Evolutionary conservation across 495 filamentous ascomycete genomes (phyloP), one percentile per base, ranked within the genome.

Genomic region (Cladorrhinum samala): DNA sequence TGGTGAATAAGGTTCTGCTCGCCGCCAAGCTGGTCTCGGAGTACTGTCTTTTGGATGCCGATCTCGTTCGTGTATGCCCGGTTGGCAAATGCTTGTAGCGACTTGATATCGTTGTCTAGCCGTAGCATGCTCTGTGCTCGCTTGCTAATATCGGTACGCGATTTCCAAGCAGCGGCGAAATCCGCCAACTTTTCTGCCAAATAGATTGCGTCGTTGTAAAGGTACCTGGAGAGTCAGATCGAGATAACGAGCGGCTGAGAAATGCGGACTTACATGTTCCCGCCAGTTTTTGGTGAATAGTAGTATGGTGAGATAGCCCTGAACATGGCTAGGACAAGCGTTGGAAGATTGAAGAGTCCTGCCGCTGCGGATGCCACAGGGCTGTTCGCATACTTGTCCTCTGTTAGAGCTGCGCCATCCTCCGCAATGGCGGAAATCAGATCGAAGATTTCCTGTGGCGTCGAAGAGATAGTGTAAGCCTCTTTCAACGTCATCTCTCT

Each of bases 131-230:
- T 69, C 16, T 72, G 70, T 7, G 76, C 76, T 19, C 73, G 67
- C 9, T 70, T 63, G 14, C 69, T 64, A 13, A 82, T 67, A 37
- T 73, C 71, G 17, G 64, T 61, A 46, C 69, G 72, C 21, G 50
- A 49, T 55, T 72, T 75, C 77, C 70, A 81, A n/a, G 81, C 65
- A 9, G 72, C 63, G 0, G 75, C 58, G 41, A 89, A 73, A 11
- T 80, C 69, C n/a, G 74, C 71, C n/a, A 97, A 78, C 27, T 78
- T 74, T 49, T 87, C 83, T 0, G 88, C 78, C 2, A 98, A 77
- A 59, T 89, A 91, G 21, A 80, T 72, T 45, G 87, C 82, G 64
- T 99, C 93, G 60, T 99, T 97, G 67, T 97, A 99, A 40, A 96
- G 77, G 57, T 86, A 89, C 79, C 81, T 83, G 17, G 25, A 48